phyloP scores from a whole-genome alignment of 2,329 filamentous ascomycete genomes.

The Hypocrella siamensis region DNA sequence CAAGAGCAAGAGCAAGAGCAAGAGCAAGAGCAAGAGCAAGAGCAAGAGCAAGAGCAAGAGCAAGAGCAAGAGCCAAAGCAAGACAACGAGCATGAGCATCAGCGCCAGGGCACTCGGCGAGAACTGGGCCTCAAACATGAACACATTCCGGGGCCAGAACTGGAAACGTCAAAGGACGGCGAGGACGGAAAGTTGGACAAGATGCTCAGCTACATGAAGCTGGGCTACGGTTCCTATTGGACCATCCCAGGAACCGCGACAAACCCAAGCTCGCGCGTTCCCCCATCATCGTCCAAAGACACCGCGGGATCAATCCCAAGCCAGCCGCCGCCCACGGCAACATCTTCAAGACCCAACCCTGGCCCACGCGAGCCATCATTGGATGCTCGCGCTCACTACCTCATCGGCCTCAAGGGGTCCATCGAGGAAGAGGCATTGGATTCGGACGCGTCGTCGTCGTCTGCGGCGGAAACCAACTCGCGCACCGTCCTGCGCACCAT shows the following conservation, averaged over 20 bases:
- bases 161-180: constrained; percentile 1
- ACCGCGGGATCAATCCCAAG: not conserved
- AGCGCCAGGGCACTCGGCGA: no score
- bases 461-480: constrained; percentile 28
- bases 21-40: no score
- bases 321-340: not conserved
- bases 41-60: not conserved
- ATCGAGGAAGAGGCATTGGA: constrained; percentile 29
- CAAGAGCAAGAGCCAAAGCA: not conserved
- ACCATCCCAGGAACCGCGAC: constrained; percentile 19
- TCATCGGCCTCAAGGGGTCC: constrained; percentile 54
- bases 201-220: constrained; percentile 48
- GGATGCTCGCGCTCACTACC: constrained; percentile 32
- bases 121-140: no score
- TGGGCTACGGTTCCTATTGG: constrained; percentile 56
- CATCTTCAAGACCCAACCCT: constrained; percentile 3
- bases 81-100: no score
- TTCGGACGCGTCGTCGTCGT: constrained; percentile 13
- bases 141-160: no score
- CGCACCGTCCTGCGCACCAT: constrained; percentile 50
- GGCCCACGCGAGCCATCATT: constrained; percentile 8
- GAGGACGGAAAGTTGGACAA: constrained; percentile 32
- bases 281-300: constrained; percentile 3
- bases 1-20: no score
- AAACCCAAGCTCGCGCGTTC: constrained; percentile 5